Evolutionary conservation across 257 asterid species (phyloP).

Genomic region (Solanum acaule): DNA sequence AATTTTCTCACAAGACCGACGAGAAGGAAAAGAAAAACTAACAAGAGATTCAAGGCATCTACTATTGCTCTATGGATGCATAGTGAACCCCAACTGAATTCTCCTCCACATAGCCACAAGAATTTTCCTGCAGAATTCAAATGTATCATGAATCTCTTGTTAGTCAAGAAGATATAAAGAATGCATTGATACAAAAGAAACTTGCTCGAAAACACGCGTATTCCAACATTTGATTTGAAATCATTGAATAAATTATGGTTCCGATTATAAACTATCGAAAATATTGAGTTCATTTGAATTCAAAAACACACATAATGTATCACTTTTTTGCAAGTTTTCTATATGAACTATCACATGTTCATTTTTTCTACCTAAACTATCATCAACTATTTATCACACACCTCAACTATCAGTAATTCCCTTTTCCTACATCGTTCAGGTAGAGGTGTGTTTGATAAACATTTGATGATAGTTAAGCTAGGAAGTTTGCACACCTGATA

Average conservation of each 20-base stretch:
- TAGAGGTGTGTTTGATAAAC: too few species aligned
- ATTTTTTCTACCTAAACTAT: too few species aligned
- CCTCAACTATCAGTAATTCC: too few species aligned
- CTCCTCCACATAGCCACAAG: constrained; percentile 28
- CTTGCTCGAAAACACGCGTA: neutral
- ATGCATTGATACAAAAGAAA: neutral
- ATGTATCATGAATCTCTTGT: neutral
- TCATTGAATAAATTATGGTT: neutral
- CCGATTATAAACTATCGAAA: neutral
- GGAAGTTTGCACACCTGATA: too few species aligned
- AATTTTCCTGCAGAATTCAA: constrained; percentile 26
- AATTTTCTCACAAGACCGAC: constrained; percentile 14
- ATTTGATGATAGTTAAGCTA: too few species aligned
- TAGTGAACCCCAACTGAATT: constrained; percentile 15
- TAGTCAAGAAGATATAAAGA: neutral
- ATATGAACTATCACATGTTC: too few species aligned
- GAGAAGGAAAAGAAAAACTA: constrained; percentile 23
- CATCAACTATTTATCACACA: too few species aligned
- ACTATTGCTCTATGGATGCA: constrained; percentile 20
- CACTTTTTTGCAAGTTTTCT: too few species aligned
- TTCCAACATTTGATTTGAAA: neutral
- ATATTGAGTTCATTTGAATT: neutral
- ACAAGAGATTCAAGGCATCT: constrained; percentile 30
- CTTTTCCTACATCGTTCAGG: too few species aligned
- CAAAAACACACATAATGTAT: too few species aligned